Conservation (phyloP, 495 filamentous ascomycete genomes). For the Hypoxylon crocopeplum region DNA sequence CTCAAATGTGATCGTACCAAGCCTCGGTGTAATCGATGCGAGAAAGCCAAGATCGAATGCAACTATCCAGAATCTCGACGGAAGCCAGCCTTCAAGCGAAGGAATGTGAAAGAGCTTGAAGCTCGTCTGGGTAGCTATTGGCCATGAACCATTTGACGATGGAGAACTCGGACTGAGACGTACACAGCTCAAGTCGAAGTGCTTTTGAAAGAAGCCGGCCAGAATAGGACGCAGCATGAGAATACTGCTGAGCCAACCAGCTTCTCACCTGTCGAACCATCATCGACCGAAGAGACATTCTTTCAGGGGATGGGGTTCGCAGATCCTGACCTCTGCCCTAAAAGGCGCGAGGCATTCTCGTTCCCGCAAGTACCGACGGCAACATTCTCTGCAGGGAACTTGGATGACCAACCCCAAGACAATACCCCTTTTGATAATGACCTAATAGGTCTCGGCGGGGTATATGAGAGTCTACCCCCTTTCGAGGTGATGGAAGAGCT, state of each 20-base stretch:
- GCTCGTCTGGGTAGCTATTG: constrained; percentile 70
- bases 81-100: constrained; percentile 87
- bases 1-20: constrained; percentile 70
- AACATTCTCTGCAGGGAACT: constrained; percentile 7
- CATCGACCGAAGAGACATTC: constrained; percentile 26
- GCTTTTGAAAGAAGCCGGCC: constrained; percentile 46
- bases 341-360: constrained; percentile 19
- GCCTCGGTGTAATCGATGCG: constrained; percentile 78
- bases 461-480: constrained; percentile 53
- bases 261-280: constrained; percentile 4
- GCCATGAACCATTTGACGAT: not conserved
- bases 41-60: constrained; percentile 72
- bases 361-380: constrained; percentile 19
- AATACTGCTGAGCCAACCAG: constrained; percentile 1
- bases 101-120: constrained; percentile 86
- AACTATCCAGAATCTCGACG: constrained; percentile 82
- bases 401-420: constrained; percentile 11
- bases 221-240: constrained; percentile 5
- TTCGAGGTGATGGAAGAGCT: constrained; percentile 56
- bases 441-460: constrained; percentile 48
- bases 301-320: constrained; percentile 33
- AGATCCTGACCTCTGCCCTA: constrained; percentile 9
- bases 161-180: constrained; percentile 9
- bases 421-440: constrained; percentile 25
- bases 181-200: constrained; percentile 55